Evolutionary conservation across 2,329 filamentous ascomycete species (phyloP).

Genomic region (Cytospora mali): DNA sequence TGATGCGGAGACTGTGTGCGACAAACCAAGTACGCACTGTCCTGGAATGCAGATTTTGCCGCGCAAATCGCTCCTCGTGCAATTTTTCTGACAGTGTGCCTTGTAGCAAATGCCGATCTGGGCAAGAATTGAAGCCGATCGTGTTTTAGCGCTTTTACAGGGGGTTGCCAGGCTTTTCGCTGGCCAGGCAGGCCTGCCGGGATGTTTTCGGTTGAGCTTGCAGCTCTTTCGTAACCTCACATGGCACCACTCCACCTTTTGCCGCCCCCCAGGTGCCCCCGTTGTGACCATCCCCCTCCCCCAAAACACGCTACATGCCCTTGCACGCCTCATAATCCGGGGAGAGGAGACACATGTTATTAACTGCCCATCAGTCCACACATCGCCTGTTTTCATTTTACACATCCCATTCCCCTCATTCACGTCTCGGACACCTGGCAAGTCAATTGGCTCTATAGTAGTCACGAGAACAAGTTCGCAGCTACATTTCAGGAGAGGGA

Average conservation of each 20-base stretch:
- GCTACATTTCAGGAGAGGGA: neutral
- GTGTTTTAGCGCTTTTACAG: neutral
- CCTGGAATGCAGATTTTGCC: neutral
- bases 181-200: neutral
- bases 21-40: neutral
- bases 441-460: constrained; percentile 12
- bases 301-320: constrained; percentile 9
- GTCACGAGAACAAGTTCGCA: neutral
- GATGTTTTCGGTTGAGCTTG: neutral
- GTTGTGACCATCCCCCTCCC: too few species aligned
- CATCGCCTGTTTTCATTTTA: constrained; percentile 21
- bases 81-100: constrained; percentile 3
- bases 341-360: constrained; percentile 4
- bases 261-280: constrained; percentile 6
- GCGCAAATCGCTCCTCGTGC: neutral
- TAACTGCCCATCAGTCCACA: constrained; percentile 19
- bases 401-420: neutral
- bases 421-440: constrained; percentile 1
- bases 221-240: neutral
- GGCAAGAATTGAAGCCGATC: neutral
- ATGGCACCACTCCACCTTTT: constrained; percentile 17
- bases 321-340: constrained; percentile 13
- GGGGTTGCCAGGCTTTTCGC: neutral
- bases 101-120: neutral
- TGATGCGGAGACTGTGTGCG: constrained; percentile 7